Conservation (phyloP, 257 asterid species). For the Echium plantagineum region DNA sequence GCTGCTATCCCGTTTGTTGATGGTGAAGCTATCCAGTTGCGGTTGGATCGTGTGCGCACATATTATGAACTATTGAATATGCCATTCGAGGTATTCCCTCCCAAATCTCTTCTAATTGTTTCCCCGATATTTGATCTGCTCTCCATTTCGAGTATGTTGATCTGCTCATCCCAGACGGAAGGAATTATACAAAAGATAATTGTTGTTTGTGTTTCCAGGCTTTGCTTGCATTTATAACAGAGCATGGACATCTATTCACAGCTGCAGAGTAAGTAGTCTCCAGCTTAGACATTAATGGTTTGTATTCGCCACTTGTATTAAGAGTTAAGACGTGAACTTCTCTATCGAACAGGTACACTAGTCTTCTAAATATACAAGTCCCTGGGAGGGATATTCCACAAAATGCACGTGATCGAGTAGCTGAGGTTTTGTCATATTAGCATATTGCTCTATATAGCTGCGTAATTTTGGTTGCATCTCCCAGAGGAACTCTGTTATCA, state of each 20-base stretch:
- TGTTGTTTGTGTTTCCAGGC: slow-evolving; percentile 46
- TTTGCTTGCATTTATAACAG: slow-evolving; percentile 73
- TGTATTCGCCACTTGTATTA: neutral
- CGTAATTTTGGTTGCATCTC: neutral
- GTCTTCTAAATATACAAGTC: slow-evolving; percentile 67
- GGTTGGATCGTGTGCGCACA: slow-evolving; percentile 79
- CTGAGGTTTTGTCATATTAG: slow-evolving; percentile 47
- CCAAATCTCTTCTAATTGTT: slow-evolving; percentile 3
- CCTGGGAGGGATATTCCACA: slow-evolving; percentile 91
- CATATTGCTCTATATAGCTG: neutral
- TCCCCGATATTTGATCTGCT: neutral
- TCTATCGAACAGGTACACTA: slow-evolving; percentile 43
- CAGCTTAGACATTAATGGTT: neutral
- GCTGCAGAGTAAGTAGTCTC: slow-evolving; percentile 60
- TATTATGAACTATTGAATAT: slow-evolving; percentile 84
- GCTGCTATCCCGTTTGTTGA: slow-evolving; percentile 86
- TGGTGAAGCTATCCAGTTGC: slow-evolving; percentile 66
- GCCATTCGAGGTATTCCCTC: slow-evolving; percentile 85
- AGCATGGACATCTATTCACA: slow-evolving; percentile 65
- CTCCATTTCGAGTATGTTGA: neutral
- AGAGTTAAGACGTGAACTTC: slow-evolving; percentile 5
- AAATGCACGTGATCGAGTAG: slow-evolving; percentile 72
- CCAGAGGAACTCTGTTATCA: slow-evolving; percentile 9
- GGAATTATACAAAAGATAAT: neutral
- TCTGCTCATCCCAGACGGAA: neutral